Conservation (phyloP, 176 grass and related monocot species). For the Tillandsia fasciculata region DNA sequence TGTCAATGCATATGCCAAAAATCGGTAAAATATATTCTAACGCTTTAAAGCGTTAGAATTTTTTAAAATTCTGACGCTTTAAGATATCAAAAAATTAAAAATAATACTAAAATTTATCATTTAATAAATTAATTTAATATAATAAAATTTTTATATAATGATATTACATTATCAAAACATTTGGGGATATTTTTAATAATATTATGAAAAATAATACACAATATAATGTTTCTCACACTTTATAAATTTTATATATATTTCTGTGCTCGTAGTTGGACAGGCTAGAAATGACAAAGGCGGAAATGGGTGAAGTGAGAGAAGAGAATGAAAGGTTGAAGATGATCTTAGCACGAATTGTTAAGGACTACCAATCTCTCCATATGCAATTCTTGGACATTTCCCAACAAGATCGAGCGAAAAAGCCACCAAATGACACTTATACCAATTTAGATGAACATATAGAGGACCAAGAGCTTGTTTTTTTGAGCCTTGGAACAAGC, state of each 20-base stretch:
- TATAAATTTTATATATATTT: background rate
- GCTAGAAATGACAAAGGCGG: conserved; percentile 41
- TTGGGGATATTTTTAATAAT: no score
- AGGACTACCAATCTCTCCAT: conserved; percentile 55
- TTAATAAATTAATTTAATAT: no score
- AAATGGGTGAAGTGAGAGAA: conserved; percentile 57
- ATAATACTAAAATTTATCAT: no score
- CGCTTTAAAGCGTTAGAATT: no score
- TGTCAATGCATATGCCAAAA: no score
- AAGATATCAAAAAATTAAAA: no score
- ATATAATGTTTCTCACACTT: no score
- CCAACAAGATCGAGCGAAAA: conserved; percentile 29
- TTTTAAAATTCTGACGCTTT: no score
- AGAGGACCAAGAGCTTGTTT: conserved; percentile 38
- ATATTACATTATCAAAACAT: no score
- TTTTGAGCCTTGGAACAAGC: conserved; percentile 40
- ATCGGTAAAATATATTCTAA: no score
- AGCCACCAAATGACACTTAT: background rate
- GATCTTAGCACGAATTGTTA: conserved; percentile 29
- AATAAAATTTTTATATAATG: no score
- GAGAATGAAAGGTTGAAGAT: conserved; percentile 61
- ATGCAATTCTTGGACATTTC: conserved; percentile 37
- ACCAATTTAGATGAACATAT: background rate
- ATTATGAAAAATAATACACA: no score
- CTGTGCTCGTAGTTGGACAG: conserved; percentile 25